Evolutionary conservation across 305 asterid species (phyloP), one percentile per base, ranked within the genome.

Genomic region (Solanum chacoense): DNA sequence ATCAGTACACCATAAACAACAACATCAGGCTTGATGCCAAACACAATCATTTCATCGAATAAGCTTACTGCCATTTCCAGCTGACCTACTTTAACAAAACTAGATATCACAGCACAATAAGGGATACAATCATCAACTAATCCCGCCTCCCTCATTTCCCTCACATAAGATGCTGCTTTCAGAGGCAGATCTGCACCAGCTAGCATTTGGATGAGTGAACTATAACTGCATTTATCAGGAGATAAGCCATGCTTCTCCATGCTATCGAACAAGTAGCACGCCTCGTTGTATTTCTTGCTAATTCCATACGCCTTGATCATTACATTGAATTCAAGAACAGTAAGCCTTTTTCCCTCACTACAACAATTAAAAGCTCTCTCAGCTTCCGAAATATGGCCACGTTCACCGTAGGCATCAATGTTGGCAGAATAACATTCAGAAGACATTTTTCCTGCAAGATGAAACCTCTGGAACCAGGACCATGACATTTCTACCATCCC

Each of bases 231-330:
- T 91, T 90, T 91, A 91, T 97, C 99, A 12, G 98, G 98, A 89
- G 90, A 80, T 63, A 95, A 86, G 65, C 94, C 94, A 18, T 93
- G 88, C 85, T 91, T 90, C 89, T 91, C 94, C 98, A 96, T 95
- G 86, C 93, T 89, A 88, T 95, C 95, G 38, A 95, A 94, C 71
- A 94, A 93, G 89, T 55, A n/a, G 90, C 98, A 97, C 1, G 99
- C 99, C 92, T 94, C 89, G 72, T 93, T 93, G 31, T 91, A 95
- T 88, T 90, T 94, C 94, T 92, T 93, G 94, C 96, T 91, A 74
- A 96, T 91, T 59, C 99, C 98, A 50, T 95, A 97, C 6, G 99
- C 98, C 92, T 97, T 97, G 89, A 96, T 91, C 98, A 97, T 95
- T 92, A 97, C 99, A 81, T 97, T 97, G 63, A 94, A 95, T 89